A percentile compares a stretch with the other conserved stretches of the same genome.
phyloP scores from a whole-genome alignment of 306 rosid genomes.

The Glycine tomentella region DNA sequence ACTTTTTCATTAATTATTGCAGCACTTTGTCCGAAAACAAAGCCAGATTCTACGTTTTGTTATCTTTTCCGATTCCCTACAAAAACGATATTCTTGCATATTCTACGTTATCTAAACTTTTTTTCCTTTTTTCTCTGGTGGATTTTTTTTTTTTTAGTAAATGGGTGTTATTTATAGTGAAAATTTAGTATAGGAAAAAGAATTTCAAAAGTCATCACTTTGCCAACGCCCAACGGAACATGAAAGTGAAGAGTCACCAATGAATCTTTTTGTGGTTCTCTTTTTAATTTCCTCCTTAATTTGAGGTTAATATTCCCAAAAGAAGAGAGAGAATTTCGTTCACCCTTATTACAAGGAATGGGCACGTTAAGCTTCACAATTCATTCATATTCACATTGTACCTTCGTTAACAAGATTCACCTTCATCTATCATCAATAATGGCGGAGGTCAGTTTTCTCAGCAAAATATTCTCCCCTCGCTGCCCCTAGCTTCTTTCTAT shows the following conservation, averaged over 20 bases:
- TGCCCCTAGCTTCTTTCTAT: too few species aligned
- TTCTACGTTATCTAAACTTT: too few species aligned
- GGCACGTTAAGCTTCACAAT: constrained; percentile 26
- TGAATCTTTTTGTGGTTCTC: not conserved
- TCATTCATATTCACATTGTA: not conserved
- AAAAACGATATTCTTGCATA: too few species aligned
- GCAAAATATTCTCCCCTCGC: not conserved
- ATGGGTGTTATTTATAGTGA: too few species aligned
- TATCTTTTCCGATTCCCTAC: not conserved
- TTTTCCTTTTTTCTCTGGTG: too few species aligned
- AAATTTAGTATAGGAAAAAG: too few species aligned
- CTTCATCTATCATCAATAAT: constrained; percentile 37
- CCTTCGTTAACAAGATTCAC: constrained; percentile 45
- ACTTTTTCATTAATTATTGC: constrained; percentile 12
- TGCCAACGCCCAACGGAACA: not conserved
- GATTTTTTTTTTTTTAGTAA: too few species aligned
- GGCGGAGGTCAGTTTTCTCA: constrained; percentile 29
- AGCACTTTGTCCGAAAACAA: not conserved
- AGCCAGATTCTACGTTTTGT: not conserved
- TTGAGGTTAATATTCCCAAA: constrained; percentile 26
- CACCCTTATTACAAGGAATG: constrained; percentile 13
- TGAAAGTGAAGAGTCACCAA: constrained; percentile 25
- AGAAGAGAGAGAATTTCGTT: not conserved
- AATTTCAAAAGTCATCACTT: not conserved
- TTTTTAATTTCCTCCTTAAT: not conserved